These are phyloP conservation scores for Arabis hirsuta DNA, from an alignment of 345 rosid genomes.

Conservation along the genomic window DNA sequence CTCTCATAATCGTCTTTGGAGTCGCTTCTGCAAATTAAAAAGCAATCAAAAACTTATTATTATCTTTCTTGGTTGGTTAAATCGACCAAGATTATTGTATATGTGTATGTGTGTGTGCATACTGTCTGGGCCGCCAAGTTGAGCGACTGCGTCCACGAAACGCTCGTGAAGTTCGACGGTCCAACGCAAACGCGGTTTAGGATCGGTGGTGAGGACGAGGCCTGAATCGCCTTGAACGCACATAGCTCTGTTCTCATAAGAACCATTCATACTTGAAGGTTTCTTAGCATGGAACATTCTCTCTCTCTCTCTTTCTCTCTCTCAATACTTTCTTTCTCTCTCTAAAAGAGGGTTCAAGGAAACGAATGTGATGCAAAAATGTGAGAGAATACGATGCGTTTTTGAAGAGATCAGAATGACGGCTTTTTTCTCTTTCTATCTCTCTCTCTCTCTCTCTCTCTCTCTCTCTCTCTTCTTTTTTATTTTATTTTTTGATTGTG, in stretches of 20 bases:
- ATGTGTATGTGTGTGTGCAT: conserved; percentile 6
- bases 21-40: conserved; percentile 75
- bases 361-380: conserved; percentile 91
- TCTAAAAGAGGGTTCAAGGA: conserved; percentile 41
- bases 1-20: conserved; percentile 99
- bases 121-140: conserved; percentile 99
- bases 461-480: conserved; percentile 13
- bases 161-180: conserved; percentile 99
- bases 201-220: conserved; percentile 98
- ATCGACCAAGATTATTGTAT: neutral
- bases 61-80: neutral
- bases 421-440: conserved; percentile 33
- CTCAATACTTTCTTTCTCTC: conserved; percentile 47
- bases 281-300: conserved; percentile 98
- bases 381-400: conserved; percentile 88
- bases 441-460: conserved; percentile 20
- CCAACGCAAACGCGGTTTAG: conserved; percentile 99
- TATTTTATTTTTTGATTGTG: conserved; percentile 7
- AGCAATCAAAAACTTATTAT: neutral
- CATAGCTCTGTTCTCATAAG: conserved; percentile 79
- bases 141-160: conserved; percentile 97
- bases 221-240: conserved; percentile 99
- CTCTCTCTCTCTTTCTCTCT: conserved; percentile 43
- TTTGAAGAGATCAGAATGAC: conserved; percentile 55
- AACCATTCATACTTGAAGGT: conserved; percentile 83